Evolutionary conservation across 441 rosid genomes (phyloP).

Genomic region (Pelargonium citronellum): DNA sequence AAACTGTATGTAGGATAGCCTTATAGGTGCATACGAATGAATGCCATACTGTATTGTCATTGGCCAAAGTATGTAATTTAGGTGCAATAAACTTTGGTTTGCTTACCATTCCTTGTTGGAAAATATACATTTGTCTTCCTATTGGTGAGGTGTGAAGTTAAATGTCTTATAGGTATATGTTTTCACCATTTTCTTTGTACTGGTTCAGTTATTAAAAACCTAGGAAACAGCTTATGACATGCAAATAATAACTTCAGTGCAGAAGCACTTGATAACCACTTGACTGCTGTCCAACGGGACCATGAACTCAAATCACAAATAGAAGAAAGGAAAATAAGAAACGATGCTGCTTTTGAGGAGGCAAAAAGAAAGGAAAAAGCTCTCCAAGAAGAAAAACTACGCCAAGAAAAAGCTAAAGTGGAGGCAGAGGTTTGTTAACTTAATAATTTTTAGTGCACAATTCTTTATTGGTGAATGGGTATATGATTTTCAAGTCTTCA

Average conservation of each 20-base stretch:
- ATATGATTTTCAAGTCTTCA: background rate
- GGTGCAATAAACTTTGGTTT: background rate
- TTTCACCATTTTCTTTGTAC: background rate
- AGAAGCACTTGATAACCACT: slow-evolving; percentile 85
- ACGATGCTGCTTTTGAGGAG: slow-evolving; percentile 83
- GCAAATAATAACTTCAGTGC: slow-evolving; percentile 45
- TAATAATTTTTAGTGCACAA: slow-evolving; percentile 3
- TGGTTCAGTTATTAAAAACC: slow-evolving; percentile 14
- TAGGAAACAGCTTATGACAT: slow-evolving; percentile 13
- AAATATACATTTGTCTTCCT: background rate
- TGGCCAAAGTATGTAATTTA: background rate
- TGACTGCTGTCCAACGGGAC: slow-evolving; percentile 75
- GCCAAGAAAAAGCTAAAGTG: slow-evolving; percentile 69
- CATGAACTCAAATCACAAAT: slow-evolving; percentile 78
- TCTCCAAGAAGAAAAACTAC: slow-evolving; percentile 65
- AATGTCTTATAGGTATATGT: background rate
- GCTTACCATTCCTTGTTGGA: background rate
- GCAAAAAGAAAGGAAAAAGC: slow-evolving; percentile 76
- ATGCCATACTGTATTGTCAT: background rate
- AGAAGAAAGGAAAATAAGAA: slow-evolving; percentile 79
- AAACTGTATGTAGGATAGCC: no score
- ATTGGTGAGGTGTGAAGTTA: background rate
- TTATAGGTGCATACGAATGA: no score
- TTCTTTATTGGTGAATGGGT: slow-evolving; percentile 2
- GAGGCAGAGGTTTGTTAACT: slow-evolving; percentile 74